Conservation (phyloP, 2,329 filamentous ascomycete species). For the Aspergillus felis region DNA sequence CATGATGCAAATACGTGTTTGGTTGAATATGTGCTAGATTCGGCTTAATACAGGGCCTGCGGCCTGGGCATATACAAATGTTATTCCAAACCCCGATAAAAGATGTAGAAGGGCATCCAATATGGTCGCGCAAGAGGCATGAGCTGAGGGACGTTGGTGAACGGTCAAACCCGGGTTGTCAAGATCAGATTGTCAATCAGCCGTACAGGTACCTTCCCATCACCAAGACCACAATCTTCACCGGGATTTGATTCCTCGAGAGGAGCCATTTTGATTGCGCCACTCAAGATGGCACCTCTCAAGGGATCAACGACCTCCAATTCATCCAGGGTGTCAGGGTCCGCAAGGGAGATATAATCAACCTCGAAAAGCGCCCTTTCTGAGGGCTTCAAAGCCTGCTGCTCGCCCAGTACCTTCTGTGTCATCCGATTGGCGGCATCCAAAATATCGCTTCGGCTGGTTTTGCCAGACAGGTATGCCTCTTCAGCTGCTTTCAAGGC, state of each 20-base stretch:
- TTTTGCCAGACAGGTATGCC: constrained; percentile 55
- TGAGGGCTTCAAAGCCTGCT: constrained; percentile 56
- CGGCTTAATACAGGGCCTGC: neutral
- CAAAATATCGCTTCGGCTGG: constrained; percentile 64
- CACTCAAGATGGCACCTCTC: constrained; percentile 79
- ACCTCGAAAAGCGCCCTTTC: constrained; percentile 72
- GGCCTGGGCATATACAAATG: neutral
- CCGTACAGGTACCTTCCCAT: constrained; percentile 70
- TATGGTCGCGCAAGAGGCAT: neutral
- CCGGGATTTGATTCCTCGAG: constrained; percentile 65
- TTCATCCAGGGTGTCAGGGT: constrained; percentile 79
- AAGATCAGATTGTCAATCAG: constrained; percentile 93
- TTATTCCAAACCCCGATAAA: neutral
- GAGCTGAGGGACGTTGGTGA: neutral
- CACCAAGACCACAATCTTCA: constrained; percentile 69
- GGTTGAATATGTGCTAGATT: neutral
- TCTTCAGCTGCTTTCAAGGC: constrained; percentile 68
- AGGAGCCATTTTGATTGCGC: constrained; percentile 84
- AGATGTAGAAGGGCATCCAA: neutral
- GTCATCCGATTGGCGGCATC: constrained; percentile 64
- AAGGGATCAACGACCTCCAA: constrained; percentile 64
- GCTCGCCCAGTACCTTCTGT: constrained; percentile 53
- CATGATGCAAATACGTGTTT: neutral
- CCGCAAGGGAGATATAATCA: constrained; percentile 88
- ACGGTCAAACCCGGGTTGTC: constrained; percentile 29